Evolutionary conservation across 2,329 filamentous ascomycete genomes (phyloP).

Genomic region (Beauveria sp.): DNA sequence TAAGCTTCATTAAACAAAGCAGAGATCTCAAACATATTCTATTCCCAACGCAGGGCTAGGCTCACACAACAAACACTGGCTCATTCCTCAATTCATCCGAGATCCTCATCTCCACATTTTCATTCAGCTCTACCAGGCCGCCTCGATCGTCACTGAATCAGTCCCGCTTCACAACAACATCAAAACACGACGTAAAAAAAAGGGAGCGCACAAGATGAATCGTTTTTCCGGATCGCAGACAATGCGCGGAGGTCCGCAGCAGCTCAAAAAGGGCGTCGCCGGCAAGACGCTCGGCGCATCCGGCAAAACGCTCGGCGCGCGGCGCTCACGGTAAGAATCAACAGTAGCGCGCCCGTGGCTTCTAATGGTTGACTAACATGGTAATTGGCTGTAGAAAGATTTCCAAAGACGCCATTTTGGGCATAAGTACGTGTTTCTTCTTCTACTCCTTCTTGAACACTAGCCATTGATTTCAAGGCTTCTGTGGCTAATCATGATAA

Average conservation of each 20-base stretch:
- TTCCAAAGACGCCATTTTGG: slow-evolving; percentile 12
- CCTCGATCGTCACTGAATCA: not conserved
- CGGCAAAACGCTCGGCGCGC: not conserved
- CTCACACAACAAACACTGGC: too few relatives aligned
- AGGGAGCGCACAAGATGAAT: not conserved
- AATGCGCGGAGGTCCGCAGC: not conserved
- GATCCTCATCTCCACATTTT: too few relatives aligned
- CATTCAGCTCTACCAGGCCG: too few relatives aligned
- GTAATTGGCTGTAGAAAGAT: slow-evolving; percentile 13
- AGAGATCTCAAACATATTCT: too few relatives aligned
- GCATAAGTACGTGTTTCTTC: slow-evolving; percentile 9
- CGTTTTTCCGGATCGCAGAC: not conserved
- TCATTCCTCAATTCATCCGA: too few relatives aligned
- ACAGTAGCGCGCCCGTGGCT: too few relatives aligned
- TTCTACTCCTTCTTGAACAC: not conserved
- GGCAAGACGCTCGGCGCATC: not conserved
- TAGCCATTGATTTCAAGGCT: not conserved
- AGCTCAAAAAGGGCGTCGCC: not conserved
- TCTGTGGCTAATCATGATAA: not conserved
- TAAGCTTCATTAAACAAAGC: too few relatives aligned
- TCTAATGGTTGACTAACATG: not conserved
- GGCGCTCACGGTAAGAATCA: not conserved
- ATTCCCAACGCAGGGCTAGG: too few relatives aligned
- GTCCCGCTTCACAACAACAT: not conserved
- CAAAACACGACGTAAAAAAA: not conserved